phyloP scores from a whole-genome alignment of 208 protist genomes.

The Trypanosoma congolense region DNA sequence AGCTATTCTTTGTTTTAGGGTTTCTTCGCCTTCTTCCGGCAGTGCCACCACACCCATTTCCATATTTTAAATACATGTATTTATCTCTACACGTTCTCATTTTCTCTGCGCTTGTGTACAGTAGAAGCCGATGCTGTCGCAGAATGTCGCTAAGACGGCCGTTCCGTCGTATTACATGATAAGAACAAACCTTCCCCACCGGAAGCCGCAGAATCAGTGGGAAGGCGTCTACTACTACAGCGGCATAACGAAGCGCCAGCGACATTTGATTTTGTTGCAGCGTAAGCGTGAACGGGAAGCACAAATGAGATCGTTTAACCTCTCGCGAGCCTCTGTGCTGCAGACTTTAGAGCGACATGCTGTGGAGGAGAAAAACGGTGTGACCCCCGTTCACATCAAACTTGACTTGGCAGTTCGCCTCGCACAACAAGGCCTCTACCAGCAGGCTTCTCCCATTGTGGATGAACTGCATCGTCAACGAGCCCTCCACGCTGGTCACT shows the following conservation, averaged over 20 bases:
- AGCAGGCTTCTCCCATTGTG: conserved; percentile 40
- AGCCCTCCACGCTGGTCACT: conserved; percentile 43
- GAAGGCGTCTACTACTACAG: conserved; percentile 85
- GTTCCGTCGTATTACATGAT: conserved; percentile 89
- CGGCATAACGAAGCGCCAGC: conserved; percentile 74
- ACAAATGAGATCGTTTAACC: conserved; percentile 28
- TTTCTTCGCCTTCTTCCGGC: no score
- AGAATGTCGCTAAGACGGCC: conserved; percentile 83
- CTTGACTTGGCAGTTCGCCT: conserved; percentile 36
- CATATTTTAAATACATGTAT: not conserved
- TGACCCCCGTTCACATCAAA: conserved; percentile 9
- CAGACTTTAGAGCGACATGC: conserved; percentile 6
- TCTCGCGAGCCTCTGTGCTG: conserved; percentile 17
- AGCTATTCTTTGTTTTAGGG: no score
- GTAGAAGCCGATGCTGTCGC: conserved; percentile 44
- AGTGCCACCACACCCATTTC: no score
- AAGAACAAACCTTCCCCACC: conserved; percentile 79
- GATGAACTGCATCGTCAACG: conserved; percentile 42
- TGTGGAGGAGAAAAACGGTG: conserved; percentile 2
- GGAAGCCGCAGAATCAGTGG: conserved; percentile 84
- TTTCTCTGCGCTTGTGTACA: not conserved
- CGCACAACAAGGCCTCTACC: conserved; percentile 54
- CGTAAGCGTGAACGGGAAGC: conserved; percentile 59
- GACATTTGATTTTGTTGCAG: conserved; percentile 67
- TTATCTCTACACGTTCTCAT: conserved; percentile 6